These are phyloP conservation scores for Lactarius sp. DNA, from an alignment of 768 basidiomycete species.

Conservation along the genomic window DNA sequence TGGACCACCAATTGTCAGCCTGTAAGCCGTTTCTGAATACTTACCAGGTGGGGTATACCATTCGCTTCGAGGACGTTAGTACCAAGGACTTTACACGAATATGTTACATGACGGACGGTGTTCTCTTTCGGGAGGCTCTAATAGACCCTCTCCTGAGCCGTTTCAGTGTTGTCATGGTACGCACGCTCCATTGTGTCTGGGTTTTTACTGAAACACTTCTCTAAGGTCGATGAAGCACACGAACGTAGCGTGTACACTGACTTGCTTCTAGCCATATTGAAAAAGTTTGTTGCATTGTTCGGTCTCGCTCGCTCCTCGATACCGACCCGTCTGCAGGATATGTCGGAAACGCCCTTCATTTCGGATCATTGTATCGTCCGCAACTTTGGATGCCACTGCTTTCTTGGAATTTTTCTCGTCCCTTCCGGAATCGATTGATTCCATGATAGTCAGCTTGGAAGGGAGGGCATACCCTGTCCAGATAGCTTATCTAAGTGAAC, in stretches of 20 bases:
- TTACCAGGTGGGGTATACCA: constrained; percentile 88
- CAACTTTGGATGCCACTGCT: constrained; percentile 88
- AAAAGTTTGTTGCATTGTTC: constrained; percentile 56
- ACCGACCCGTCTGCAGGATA: constrained; percentile 50
- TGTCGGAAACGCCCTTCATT: constrained; percentile 86
- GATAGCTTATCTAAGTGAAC: constrained; percentile 77
- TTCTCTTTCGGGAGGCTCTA: constrained; percentile 92
- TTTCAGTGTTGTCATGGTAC: constrained; percentile 93
- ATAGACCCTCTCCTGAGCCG: constrained; percentile 87
- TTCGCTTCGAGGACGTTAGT: constrained; percentile 93
- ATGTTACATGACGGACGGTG: constrained; percentile 96
- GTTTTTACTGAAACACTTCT: background rate
- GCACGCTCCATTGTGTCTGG: constrained; percentile 24
- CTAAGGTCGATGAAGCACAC: constrained; percentile 94
- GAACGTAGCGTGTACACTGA: constrained; percentile 97
- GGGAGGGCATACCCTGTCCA: constrained; percentile 96
- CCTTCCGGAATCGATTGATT: constrained; percentile 57
- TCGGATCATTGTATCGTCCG: constrained; percentile 90
- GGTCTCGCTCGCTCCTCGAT: background rate
- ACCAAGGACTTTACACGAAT: constrained; percentile 81
- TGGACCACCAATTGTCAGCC: constrained; percentile 69
- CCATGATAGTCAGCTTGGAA: constrained; percentile 83
- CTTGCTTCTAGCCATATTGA: constrained; percentile 82
- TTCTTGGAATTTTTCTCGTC: constrained; percentile 87
- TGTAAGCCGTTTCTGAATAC: constrained; percentile 85